Evolutionary conservation across 768 basidiomycete genomes (phyloP).

Genomic region (Hydnomerulius pinastri): DNA sequence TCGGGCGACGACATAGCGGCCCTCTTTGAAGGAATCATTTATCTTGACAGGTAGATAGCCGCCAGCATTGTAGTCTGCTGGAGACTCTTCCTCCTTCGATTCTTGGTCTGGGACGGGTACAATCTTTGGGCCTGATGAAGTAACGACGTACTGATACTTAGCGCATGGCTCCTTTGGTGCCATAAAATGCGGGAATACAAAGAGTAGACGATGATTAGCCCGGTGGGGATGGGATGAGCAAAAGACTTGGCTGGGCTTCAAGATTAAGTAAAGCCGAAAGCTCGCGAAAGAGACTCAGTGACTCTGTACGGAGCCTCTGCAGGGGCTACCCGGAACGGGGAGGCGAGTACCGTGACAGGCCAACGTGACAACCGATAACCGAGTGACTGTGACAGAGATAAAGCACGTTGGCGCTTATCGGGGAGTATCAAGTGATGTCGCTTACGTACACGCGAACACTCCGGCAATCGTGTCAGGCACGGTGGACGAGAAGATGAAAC

Average conservation of each 20-base stretch:
- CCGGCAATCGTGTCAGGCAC: too few relatives aligned
- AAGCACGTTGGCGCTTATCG: too few relatives aligned
- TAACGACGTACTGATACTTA: constrained; percentile 77
- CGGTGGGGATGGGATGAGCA: too few relatives aligned
- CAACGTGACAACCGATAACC: too few relatives aligned
- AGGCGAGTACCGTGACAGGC: too few relatives aligned
- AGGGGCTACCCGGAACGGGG: background rate
- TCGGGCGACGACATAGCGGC: constrained; percentile 81
- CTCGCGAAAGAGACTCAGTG: too few relatives aligned
- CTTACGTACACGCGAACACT: too few relatives aligned
- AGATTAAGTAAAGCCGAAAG: too few relatives aligned
- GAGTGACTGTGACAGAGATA: background rate
- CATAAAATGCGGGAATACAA: constrained; percentile 42
- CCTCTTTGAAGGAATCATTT: constrained; percentile 80
- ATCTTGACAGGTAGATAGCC: constrained; percentile 83
- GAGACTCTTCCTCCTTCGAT: constrained; percentile 77
- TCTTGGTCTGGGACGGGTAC: constrained; percentile 65
- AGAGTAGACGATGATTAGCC: constrained; percentile 10
- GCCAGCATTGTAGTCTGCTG: constrained; percentile 81
- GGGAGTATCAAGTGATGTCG: too few relatives aligned
- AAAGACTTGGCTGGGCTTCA: too few relatives aligned
- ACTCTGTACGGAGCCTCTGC: too few relatives aligned
- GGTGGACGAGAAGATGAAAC: too few relatives aligned
- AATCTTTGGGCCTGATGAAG: constrained; percentile 65
- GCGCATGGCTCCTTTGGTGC: constrained; percentile 66